A percentile compares a stretch with the other conserved stretches of the same genome.
Evolutionary conservation across 306 rosid species (phyloP).

Genomic region (Citrullus colocynthis): DNA sequence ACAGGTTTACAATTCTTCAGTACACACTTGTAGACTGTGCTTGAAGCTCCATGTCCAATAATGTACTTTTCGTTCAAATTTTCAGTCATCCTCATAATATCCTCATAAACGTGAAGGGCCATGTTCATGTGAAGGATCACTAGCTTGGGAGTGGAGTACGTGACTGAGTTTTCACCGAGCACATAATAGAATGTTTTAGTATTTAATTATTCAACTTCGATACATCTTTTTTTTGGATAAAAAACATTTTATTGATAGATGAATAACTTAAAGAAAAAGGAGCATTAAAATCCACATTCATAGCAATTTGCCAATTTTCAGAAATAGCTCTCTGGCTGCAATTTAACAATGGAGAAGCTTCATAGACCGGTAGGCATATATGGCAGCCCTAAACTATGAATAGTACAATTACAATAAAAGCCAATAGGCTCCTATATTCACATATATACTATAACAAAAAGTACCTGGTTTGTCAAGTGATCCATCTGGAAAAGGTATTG

Average conservation of each 20-base stretch:
- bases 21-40: constrained; percentile 90
- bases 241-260: too few species aligned
- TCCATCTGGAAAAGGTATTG: constrained; percentile 62
- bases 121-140: constrained; percentile 92
- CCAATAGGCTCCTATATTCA: too few species aligned
- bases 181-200: background rate
- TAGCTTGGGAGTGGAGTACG: constrained; percentile 60
- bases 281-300: background rate
- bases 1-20: constrained; percentile 92
- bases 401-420: too few species aligned
- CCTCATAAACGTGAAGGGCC: constrained; percentile 92
- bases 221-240: background rate
- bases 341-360: background rate
- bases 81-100: constrained; percentile 93
- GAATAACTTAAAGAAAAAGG: too few species aligned
- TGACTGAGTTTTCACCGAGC: constrained; percentile 35
- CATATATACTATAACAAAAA: background rate
- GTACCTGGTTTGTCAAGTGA: constrained; percentile 85
- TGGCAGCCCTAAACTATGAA: too few species aligned
- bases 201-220: background rate
- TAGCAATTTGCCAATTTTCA: background rate
- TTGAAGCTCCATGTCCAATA: constrained; percentile 84
- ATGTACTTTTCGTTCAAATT: constrained; percentile 81
- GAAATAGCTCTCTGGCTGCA: background rate
- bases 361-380: background rate